phyloP scores from a whole-genome alignment of 352 stramenopile species.

The Globisporangium sylvaticum region DNA sequence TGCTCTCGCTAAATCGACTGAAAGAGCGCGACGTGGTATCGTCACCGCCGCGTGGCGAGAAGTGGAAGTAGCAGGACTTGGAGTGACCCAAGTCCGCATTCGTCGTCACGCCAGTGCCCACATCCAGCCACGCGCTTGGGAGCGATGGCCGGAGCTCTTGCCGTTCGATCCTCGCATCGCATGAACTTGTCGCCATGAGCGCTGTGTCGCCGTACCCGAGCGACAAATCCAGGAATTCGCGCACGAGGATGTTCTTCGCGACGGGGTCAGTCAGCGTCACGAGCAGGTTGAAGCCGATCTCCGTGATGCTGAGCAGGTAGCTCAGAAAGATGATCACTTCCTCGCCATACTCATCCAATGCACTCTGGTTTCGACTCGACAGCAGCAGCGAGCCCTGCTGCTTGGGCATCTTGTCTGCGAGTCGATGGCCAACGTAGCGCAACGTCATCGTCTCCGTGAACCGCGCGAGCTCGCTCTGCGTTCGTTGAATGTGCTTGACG shows the following conservation, averaged over 20 bases:
- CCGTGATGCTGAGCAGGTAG: slow-evolving; percentile 63
- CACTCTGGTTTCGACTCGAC: slow-evolving; percentile 25
- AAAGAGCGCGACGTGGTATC: slow-evolving; percentile 22
- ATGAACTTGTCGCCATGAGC: slow-evolving; percentile 65
- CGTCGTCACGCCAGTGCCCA: slow-evolving; percentile 21
- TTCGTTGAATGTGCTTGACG: slow-evolving; percentile 52
- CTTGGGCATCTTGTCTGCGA: slow-evolving; percentile 52
- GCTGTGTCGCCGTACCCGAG: slow-evolving; percentile 45
- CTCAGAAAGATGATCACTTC: slow-evolving; percentile 51
- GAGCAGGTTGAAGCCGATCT: slow-evolving; percentile 64
- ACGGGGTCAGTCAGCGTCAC: slow-evolving; percentile 55
- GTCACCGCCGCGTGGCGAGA: slow-evolving; percentile 18
- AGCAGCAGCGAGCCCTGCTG: slow-evolving; percentile 22
- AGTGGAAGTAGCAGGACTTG: slow-evolving; percentile 32
- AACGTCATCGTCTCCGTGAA: slow-evolving; percentile 59
- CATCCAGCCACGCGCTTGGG: slow-evolving; percentile 60
- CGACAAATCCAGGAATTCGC: slow-evolving; percentile 65
- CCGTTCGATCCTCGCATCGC: slow-evolving; percentile 62
- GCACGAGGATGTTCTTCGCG: slow-evolving; percentile 55
- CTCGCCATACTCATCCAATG: slow-evolving; percentile 52
- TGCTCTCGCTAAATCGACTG: slow-evolving; percentile 26
- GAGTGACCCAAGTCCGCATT: slow-evolving; percentile 15
- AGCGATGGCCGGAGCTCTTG: slow-evolving; percentile 40
- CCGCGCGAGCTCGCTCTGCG: slow-evolving; percentile 41
- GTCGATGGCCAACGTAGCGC: slow-evolving; percentile 55